These are phyloP conservation scores for Phytophthora pisi DNA, from an alignment of 352 stramenopile genomes.

Conservation along the genomic window DNA sequence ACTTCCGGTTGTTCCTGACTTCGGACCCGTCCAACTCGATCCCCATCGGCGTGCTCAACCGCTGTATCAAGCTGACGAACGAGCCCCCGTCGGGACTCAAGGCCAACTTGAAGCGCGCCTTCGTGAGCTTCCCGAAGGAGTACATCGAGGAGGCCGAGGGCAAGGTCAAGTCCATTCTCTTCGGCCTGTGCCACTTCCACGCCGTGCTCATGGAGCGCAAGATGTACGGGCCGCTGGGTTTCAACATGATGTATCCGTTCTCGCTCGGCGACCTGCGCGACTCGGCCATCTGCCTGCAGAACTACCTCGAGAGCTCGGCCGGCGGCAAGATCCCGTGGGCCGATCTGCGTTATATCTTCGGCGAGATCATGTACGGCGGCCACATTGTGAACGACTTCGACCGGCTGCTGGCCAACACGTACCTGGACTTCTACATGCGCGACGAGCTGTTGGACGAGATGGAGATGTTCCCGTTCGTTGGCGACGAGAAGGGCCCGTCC, in stretches of 20 bases:
- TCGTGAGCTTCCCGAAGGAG: constrained; percentile 95
- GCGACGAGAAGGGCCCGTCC: constrained; percentile 95
- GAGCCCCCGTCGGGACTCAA: constrained; percentile 95
- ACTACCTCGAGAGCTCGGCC: constrained; percentile 97
- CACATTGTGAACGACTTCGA: constrained; percentile 98
- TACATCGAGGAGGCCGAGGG: constrained; percentile 96
- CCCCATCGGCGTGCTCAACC: constrained; percentile 95
- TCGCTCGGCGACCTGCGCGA: constrained; percentile 96
- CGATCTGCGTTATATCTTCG: constrained; percentile 97
- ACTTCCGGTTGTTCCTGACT: constrained; percentile 95
- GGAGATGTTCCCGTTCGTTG: constrained; percentile 98
- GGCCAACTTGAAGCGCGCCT: constrained; percentile 96
- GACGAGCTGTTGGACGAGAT: constrained; percentile 98
- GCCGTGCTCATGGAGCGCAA: constrained; percentile 98
- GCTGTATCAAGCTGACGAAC: constrained; percentile 98
- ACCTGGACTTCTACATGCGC: constrained; percentile 98
- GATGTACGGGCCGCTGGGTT: constrained; percentile 97
- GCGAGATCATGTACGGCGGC: constrained; percentile 97
- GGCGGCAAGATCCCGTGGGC: constrained; percentile 96
- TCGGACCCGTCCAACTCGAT: constrained; percentile 94
- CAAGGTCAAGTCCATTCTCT: constrained; percentile 97
- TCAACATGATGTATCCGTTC: constrained; percentile 99
- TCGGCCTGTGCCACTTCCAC: constrained; percentile 97
- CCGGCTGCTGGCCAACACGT: constrained; percentile 94
- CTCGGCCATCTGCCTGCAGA: constrained; percentile 94